Conservation (phyloP, 1,284 basidiomycete species). For the Leccinum pallidistipes region DNA sequence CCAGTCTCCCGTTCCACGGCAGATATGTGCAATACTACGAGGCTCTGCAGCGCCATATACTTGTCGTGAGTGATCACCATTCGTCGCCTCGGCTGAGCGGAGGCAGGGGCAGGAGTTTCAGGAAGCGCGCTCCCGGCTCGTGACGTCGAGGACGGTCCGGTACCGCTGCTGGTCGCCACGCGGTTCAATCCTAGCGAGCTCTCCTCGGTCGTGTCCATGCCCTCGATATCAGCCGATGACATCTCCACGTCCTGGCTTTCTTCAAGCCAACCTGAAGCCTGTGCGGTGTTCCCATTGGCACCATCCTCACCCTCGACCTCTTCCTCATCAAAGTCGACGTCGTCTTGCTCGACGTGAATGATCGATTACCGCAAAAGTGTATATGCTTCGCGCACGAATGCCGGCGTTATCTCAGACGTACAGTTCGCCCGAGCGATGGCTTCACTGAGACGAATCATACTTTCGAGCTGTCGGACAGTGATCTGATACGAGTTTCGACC, state of each 20-base stretch:
- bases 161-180: slow-evolving; percentile 34
- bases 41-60: slow-evolving; percentile 88
- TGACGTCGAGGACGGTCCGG: slow-evolving; percentile 41
- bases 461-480: slow-evolving; percentile 94
- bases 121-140: slow-evolving; percentile 38
- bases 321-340: slow-evolving; percentile 97
- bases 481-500: slow-evolving; percentile 94
- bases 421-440: slow-evolving; percentile 98
- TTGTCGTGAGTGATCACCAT: slow-evolving; percentile 95
- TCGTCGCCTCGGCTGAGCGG: slow-evolving; percentile 58
- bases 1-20: slow-evolving; percentile 78
- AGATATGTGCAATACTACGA: slow-evolving; percentile 83
- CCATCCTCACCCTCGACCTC: slow-evolving; percentile 53
- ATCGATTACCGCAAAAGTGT: slow-evolving; percentile 94
- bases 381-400: slow-evolving; percentile 95
- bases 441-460: slow-evolving; percentile 96
- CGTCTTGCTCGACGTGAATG: slow-evolving; percentile 99
- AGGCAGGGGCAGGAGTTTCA: slow-evolving; percentile 37
- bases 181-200: slow-evolving; percentile 46
- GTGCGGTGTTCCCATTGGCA: slow-evolving; percentile 32
- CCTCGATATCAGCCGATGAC: slow-evolving; percentile 56
- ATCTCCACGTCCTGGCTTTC: slow-evolving; percentile 65
- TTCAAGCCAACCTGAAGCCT: slow-evolving; percentile 37
- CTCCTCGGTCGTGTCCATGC: slow-evolving; percentile 60
- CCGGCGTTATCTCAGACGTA: slow-evolving; percentile 88